Evolutionary conservation across 1,284 basidiomycete genomes (phyloP).

Genomic region (Cutaneotrichosporon dermatis): DNA sequence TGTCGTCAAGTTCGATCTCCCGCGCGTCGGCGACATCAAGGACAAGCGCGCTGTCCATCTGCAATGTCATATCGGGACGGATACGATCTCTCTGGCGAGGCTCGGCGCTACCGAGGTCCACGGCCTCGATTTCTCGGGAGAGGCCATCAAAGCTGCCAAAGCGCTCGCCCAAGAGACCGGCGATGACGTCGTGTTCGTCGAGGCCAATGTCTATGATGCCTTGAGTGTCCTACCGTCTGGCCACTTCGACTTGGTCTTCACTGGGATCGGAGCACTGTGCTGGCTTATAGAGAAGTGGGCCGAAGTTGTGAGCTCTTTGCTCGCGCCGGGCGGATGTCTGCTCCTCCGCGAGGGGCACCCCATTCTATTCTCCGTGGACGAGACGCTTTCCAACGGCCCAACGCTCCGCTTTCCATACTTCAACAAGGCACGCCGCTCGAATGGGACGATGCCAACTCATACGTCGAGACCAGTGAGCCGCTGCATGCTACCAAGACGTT

Average conservation of each 20-base stretch:
- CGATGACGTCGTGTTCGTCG: neutral
- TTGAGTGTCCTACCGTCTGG: neutral
- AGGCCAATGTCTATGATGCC: constrained; percentile 6
- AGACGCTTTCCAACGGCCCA: neutral
- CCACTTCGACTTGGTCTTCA: constrained; percentile 8
- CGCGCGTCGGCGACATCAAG: neutral
- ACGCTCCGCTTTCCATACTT: constrained; percentile 8
- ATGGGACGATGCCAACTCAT: constrained; percentile 1
- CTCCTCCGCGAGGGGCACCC: constrained; percentile 11
- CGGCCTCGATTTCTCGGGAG: constrained; percentile 3
- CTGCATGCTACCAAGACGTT: constrained; percentile 3
- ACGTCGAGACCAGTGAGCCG: neutral
- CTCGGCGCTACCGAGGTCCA: constrained; percentile 2
- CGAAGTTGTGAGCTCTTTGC: neutral
- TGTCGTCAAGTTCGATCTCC: constrained; percentile 6
- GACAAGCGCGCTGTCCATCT: constrained; percentile 4
- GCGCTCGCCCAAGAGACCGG: constrained; percentile 1
- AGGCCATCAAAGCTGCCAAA: neutral
- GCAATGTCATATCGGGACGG: constrained; percentile 12
- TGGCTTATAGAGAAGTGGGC: constrained; percentile 8
- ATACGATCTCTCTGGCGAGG: constrained; percentile 7
- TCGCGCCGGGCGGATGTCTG: constrained; percentile 1
- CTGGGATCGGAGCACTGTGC: constrained; percentile 10
- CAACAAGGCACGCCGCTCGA: neutral
- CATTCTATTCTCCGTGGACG: constrained; percentile 3